Conservation (phyloP, 2,329 filamentous ascomycete species). For the Kalaharituber pfeilii region DNA sequence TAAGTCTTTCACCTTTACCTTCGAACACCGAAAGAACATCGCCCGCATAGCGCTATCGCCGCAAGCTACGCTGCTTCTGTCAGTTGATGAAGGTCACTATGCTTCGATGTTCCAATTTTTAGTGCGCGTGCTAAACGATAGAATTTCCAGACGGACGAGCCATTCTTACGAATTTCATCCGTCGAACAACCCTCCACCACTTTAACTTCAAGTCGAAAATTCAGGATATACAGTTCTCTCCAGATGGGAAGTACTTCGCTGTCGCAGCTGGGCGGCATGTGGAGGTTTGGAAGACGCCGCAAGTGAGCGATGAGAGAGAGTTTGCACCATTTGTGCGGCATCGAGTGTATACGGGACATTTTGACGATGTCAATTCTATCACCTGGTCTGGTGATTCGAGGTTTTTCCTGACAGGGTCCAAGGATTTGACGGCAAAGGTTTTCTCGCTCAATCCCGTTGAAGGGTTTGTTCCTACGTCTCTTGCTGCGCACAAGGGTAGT, state of each 20-base stretch:
- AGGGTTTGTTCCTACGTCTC: slow-evolving; percentile 71
- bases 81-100: slow-evolving; percentile 53
- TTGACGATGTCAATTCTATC: slow-evolving; percentile 68
- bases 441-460: slow-evolving; percentile 84
- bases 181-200: slow-evolving; percentile 75
- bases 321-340: slow-evolving; percentile 90
- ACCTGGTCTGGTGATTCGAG: slow-evolving; percentile 94
- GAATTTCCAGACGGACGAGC: slow-evolving; percentile 54
- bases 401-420: slow-evolving; percentile 84
- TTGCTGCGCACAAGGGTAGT: slow-evolving; percentile 78
- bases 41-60: slow-evolving; percentile 73
- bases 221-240: slow-evolving; percentile 73
- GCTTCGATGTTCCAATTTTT: neutral
- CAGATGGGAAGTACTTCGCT: slow-evolving; percentile 77
- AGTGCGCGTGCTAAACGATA: neutral
- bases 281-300: slow-evolving; percentile 91
- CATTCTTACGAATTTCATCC: slow-evolving; percentile 76
- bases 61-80: slow-evolving; percentile 76
- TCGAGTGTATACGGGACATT: slow-evolving; percentile 71
- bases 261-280: slow-evolving; percentile 73
- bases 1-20: slow-evolving; percentile 71
- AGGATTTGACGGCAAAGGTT: slow-evolving; percentile 81
- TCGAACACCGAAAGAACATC: slow-evolving; percentile 89
- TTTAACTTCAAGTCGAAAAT: slow-evolving; percentile 84
- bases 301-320: slow-evolving; percentile 64